Evolutionary conservation across 2,329 filamentous ascomycete genomes (phyloP).

Genomic region (Colletotrichum phormii): DNA sequence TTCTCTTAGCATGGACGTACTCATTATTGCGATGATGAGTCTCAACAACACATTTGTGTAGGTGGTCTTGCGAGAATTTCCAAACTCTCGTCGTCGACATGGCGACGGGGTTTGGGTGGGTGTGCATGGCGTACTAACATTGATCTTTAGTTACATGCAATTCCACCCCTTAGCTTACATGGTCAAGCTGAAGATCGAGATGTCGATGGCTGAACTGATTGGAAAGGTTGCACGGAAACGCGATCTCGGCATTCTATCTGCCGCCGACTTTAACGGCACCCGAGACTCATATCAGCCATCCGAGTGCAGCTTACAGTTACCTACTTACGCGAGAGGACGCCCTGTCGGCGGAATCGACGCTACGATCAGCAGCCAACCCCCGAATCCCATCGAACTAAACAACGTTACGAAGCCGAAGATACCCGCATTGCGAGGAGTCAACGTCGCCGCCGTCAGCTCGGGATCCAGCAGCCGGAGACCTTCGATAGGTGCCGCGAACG

Average conservation of each 20-base stretch:
- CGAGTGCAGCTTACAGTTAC: conserved; percentile 27
- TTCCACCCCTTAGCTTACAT: conserved; percentile 64
- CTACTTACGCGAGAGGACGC: neutral
- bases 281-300: conserved; percentile 19
- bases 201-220: conserved; percentile 65
- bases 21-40: conserved; percentile 56
- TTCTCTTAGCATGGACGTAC: conserved; percentile 56
- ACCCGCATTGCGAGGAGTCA: conserved; percentile 3
- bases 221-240: conserved; percentile 48
- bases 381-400: conserved; percentile 1
- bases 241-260: conserved; percentile 27
- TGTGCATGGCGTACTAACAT: conserved; percentile 27
- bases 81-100: neutral
- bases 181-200: conserved; percentile 66
- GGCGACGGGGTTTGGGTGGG: neutral
- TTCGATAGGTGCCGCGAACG: neutral
- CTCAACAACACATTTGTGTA: conserved; percentile 56
- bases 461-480: neutral
- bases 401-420: neutral
- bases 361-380: neutral
- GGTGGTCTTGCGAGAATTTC: neutral
- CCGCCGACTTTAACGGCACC: conserved; percentile 3
- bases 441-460: conserved; percentile 23
- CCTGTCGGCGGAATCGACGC: neutral
- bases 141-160: conserved; percentile 53